Evolutionary conservation across 2,329 filamentous ascomycete genomes (phyloP), one percentile per base, ranked within the genome.

Genomic region (Lecanicillium sp.): DNA sequence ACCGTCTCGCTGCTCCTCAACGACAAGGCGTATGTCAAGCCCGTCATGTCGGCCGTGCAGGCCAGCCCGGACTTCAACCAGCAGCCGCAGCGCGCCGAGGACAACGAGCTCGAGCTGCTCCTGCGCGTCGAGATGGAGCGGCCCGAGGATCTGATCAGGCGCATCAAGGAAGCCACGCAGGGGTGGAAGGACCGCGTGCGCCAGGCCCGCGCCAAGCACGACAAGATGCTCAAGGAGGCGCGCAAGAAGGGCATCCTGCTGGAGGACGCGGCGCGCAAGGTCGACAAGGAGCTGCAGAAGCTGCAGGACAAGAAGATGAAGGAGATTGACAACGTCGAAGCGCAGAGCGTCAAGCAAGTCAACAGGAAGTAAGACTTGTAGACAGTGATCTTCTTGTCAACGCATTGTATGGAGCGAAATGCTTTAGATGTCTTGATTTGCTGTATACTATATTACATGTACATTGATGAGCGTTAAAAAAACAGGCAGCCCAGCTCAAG

Each of bases 61-160:
- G 57, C 62, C 24, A 72, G 68, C 57, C 58, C 61, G n/a, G 69
- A 75, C 55, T 79, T 76, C 64, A 80, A 80, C 68, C 77, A 80
- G 70, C 77, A 79, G 69, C 77, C 77, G 39, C 78, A 81, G 70
- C 67, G 67, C 17, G 70, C 70, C 59, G 67, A 73, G 38, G 77
- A 81, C 60, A 80, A 80, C 62, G 75, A 78, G 62, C 71, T 81
- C 19, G 77, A 81, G 67, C 71, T 81, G 49, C 57, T 75, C 23
- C 67, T 81, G 52, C 70, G 70, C 57, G 63, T 79, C 47, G 76
- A 80, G 68, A 63, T 69, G 24, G 75, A 77, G 65, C 63, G 64
- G 54, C 68, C 64, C 47, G 76, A 77, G 23, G 75, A 74, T 47
- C 58, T 74, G 30, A 59, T 61, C 40, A 61, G 61, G 50, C 61